Base-by-base conservation (phyloP, 2,329 filamentous ascomycete genomes). In the Colletotrichum destructivum region DNA sequence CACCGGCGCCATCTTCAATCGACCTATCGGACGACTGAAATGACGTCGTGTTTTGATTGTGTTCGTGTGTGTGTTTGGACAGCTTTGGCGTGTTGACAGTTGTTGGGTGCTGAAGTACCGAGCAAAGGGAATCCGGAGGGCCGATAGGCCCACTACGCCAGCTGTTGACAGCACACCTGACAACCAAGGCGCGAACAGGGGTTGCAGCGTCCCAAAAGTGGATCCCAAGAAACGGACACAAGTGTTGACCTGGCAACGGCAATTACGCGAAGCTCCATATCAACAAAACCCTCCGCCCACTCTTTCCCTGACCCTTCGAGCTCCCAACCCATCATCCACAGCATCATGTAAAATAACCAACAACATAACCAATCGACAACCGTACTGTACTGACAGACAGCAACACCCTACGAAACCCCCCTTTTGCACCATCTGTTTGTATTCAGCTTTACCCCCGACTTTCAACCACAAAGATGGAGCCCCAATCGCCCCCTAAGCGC, bases 401-500 rank as follows among this genome's bases (percentile, higher is more conserved):
- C 65, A 55, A 51, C 38, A 56, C 38, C 18, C 38, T 16, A 59
- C 13, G 35, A 38, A 35, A 2, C 8, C 31, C 52, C 51, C 35
- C 13, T 61, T 65, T 47, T 70, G 23, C 23, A 44, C 52, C 65
- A 66, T 72, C 54, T 62, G 71, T 49, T 63, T 55, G 15, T 23
- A n/a, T 16, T n/a, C 12, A 35, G 31, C 31, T 35, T 12, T 12
- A 13, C 38, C 12, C 21, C 46, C 31, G 21, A n/a, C 26, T 46
- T 46, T 18, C 26, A 38, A 21, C 35, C 46, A 44, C 70, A 66
- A 35, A 56, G 40, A 89, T 90, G 88, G 86, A 88, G 74, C 81
- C 81, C 63, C 79, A 83, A 74, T 90, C 87, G 70, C 88, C 89
- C 62, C 89, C 88, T 46, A 89, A 89, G 81, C 87, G 89, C 74